These are phyloP conservation scores for Leucoagaricus sp. DNA, from an alignment of 1,284 basidiomycete genomes.

Conservation along the genomic window DNA sequence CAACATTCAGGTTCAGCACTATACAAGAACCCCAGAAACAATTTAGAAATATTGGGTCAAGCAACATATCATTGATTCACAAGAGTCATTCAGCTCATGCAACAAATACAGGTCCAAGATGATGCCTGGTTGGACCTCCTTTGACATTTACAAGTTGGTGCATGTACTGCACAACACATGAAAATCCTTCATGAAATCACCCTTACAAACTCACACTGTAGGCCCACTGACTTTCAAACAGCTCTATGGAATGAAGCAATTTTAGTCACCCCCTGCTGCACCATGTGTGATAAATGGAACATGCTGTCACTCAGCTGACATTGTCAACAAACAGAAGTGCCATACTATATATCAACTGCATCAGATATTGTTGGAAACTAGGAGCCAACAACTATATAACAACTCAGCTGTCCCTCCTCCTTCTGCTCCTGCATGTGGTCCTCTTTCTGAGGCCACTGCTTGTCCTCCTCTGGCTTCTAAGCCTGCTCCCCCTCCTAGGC, in stretches of 20 bases:
- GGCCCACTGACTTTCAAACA: not conserved
- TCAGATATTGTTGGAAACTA: not conserved
- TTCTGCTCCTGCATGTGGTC: too few species aligned
- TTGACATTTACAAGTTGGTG: not conserved
- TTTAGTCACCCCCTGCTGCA: not conserved
- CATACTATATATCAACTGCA: not conserved
- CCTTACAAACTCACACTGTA: not conserved
- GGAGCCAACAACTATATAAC: not conserved
- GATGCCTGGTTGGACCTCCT: not conserved
- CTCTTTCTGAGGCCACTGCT: too few species aligned
- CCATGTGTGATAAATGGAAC: not conserved
- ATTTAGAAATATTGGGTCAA: not conserved
- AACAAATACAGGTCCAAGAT: not conserved
- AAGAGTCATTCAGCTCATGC: not conserved
- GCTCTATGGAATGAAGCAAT: not conserved
- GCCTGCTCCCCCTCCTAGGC: too few species aligned
- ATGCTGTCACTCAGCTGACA: not conserved
- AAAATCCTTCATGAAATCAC: not conserved
- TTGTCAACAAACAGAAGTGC: not conserved
- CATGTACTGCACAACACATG: not conserved
- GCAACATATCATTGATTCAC: not conserved
- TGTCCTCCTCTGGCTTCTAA: too few species aligned
- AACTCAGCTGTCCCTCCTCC: too few species aligned
- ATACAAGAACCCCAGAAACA: constrained; percentile 19
- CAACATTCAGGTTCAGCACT: constrained; percentile 20